Base-by-base conservation (phyloP, 495 filamentous ascomycete genomes). In the Entonaema liquescens region DNA sequence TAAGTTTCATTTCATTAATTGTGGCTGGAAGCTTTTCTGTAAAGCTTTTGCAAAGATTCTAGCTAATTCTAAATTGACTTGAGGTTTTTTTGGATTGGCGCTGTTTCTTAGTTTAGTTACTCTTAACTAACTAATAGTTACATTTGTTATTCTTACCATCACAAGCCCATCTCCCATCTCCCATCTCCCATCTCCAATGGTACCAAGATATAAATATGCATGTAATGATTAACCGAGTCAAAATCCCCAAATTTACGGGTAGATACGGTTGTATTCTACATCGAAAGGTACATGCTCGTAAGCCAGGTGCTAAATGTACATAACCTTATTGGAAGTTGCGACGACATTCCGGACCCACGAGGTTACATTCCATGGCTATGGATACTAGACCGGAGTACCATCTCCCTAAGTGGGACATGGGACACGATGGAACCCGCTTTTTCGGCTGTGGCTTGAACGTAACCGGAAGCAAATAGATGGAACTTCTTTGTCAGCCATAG, bases 371-470 rank as follows among this genome's bases (percentile, higher is more conserved):
- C 25, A 53, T 35, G 15, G 15, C 53, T 9, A n/a, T 23, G 49
- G 42, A 47, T 47, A 40, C 5, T 38, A 36, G 31, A 57, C 49
- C 63, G 69, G 69, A 72, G 69, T 28, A 67, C 33, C 29, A 33
- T 33, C 63, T 64, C 69, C 63, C 49, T 15, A 33, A 9, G 31
- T 33, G 31, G 11, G 5, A 33, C 31, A 33, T 19, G 8, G 17
- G 23, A 12, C 21, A 19, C 55, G 13, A 13, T 1, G 7, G n/a
- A 36, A 26, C 33, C 56, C 63, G 19, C 44, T 44, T 62, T 66
- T 23, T 50, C 38, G 36, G 52, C 52, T 61, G 63, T 67, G 64
- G 64, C 64, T 72, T 72, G 55, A 56, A 63, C 15, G 62, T 71
- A 53, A 67, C 63, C 57, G 63, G 68, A 55, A 66, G 54, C 49